phyloP scores from a whole-genome alignment of 2,329 filamentous ascomycete species.

The Thermoascus crustaceus region DNA sequence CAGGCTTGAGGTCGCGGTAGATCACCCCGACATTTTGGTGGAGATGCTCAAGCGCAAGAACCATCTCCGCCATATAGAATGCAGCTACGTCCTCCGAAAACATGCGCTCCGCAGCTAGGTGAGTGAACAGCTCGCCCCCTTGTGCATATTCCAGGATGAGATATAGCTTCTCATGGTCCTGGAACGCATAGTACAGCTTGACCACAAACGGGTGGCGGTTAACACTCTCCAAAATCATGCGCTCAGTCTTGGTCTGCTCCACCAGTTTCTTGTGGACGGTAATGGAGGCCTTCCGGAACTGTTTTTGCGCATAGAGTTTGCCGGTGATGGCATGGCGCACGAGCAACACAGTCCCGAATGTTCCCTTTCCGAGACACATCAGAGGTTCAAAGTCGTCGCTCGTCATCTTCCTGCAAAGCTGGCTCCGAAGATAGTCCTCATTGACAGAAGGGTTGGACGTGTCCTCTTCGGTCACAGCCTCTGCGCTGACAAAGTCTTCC shows the following conservation, averaged over 20 bases:
- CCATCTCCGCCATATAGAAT: constrained; percentile 98
- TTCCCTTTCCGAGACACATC: constrained; percentile 89
- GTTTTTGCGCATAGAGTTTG: constrained; percentile 91
- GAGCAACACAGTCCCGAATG: constrained; percentile 87
- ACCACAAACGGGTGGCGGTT: constrained; percentile 97
- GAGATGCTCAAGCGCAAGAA: constrained; percentile 85
- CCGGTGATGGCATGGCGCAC: constrained; percentile 86
- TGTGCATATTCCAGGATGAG: constrained; percentile 96
- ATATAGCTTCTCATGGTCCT: constrained; percentile 95
- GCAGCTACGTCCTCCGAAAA: constrained; percentile 81
- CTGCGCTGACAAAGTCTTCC: constrained; percentile 69
- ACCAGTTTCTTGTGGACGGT: constrained; percentile 93
- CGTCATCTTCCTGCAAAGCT: constrained; percentile 71
- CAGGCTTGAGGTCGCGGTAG: constrained; percentile 94
- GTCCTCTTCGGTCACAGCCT: constrained; percentile 30
- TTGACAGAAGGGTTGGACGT: constrained; percentile 42
- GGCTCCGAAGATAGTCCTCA: constrained; percentile 46
- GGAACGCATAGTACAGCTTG: constrained; percentile 96
- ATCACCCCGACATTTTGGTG: constrained; percentile 89
- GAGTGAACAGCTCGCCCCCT: constrained; percentile 94
- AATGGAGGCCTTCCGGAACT: constrained; percentile 93
- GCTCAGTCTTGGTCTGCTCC: constrained; percentile 96
- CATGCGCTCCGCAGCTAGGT: constrained; percentile 88
- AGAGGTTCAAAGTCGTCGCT: constrained; percentile 83
- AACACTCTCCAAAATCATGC: constrained; percentile 87